Conservation (phyloP, 192 early-diverging fungal genomes). For the Gamsiella multidivaricata region DNA sequence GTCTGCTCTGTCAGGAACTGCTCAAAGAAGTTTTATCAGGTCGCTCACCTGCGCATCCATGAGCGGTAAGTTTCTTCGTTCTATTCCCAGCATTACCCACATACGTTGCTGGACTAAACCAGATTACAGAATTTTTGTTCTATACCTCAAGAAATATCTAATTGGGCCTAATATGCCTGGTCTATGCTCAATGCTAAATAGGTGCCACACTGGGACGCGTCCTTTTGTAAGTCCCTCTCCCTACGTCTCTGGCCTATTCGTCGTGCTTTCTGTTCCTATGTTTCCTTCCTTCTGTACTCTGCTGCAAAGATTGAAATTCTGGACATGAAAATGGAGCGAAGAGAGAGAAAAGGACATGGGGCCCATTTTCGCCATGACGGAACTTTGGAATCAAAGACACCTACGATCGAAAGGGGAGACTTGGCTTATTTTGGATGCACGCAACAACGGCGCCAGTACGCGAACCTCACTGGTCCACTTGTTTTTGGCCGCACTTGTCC, state of each 20-base stretch:
- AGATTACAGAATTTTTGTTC: too few species aligned
- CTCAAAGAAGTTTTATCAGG: conserved; percentile 73
- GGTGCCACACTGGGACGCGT: conserved; percentile 53
- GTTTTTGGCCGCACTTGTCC: background rate
- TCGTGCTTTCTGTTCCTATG: conserved; percentile 39
- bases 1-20: conserved; percentile 64
- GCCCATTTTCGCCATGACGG: conserved; percentile 39
- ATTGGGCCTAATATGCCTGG: too few species aligned
- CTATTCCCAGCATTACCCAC: too few species aligned
- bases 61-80: conserved; percentile 50
- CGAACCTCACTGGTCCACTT: conserved; percentile 1
- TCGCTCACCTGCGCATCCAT: conserved; percentile 81
- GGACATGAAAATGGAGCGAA: conserved; percentile 50
- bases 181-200: too few species aligned
- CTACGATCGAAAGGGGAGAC: conserved; percentile 31
- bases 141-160: too few species aligned
- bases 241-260: conserved; percentile 31
- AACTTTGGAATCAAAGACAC: conserved; percentile 30
- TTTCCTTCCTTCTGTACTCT: conserved; percentile 46
- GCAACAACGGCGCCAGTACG: background rate
- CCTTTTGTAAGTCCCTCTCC: conserved; percentile 55
- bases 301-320: conserved; percentile 50
- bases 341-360: conserved; percentile 44
- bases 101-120: too few species aligned
- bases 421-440: conserved; percentile 18